Evolutionary conservation across 495 filamentous ascomycete genomes (phyloP).

Genomic region (Endocarpon pusillum): DNA sequence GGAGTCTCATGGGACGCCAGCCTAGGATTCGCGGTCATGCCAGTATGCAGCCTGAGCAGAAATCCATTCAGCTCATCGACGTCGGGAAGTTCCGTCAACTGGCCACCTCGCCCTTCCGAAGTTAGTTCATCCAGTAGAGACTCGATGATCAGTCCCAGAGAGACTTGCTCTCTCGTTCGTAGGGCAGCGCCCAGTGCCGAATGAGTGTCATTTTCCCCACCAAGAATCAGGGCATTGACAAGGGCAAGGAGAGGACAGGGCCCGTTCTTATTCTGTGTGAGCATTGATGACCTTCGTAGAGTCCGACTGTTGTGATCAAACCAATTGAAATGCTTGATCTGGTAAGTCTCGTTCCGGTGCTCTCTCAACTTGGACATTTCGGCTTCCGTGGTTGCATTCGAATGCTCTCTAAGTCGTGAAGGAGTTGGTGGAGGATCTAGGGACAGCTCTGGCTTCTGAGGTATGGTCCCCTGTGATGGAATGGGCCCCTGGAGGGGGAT

Average conservation of each 20-base stretch:
- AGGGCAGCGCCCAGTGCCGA: slow-evolving; percentile 64
- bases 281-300: slow-evolving; percentile 50
- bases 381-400: slow-evolving; percentile 12
- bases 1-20: slow-evolving; percentile 41
- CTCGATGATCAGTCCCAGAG: slow-evolving; percentile 66
- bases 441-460: too few species aligned
- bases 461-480: too few species aligned
- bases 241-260: slow-evolving; percentile 87
- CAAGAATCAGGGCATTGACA: slow-evolving; percentile 78
- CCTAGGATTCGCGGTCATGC: slow-evolving; percentile 95
- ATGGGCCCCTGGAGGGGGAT: too few species aligned
- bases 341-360: slow-evolving; percentile 46
- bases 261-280: slow-evolving; percentile 85
- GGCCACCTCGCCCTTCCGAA: slow-evolving; percentile 37
- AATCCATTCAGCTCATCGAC: slow-evolving; percentile 76
- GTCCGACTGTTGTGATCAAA: slow-evolving; percentile 19
- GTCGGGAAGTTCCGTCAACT: slow-evolving; percentile 51
- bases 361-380: slow-evolving; percentile 24
- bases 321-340: slow-evolving; percentile 56
- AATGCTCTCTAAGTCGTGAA: too few species aligned
- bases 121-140: slow-evolving; percentile 84
- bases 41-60: slow-evolving; percentile 76
- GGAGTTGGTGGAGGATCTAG: too few species aligned
- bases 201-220: slow-evolving; percentile 42
- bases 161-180: slow-evolving; percentile 68